Base-by-base conservation (phyloP, 2,329 filamentous ascomycete species). In the Penicillium sp. region DNA sequence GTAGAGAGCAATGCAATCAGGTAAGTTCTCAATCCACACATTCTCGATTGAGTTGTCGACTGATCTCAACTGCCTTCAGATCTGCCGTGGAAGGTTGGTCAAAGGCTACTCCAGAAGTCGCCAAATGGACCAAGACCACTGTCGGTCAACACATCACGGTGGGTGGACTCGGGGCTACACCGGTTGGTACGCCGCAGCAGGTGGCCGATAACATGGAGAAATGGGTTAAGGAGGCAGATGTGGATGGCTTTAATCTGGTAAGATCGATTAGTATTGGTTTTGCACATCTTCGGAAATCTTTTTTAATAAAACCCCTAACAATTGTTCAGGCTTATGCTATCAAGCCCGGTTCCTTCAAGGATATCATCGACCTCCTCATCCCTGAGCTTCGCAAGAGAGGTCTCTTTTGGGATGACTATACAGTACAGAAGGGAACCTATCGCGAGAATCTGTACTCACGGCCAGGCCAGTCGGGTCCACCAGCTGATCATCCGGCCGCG, bases 171-270 rank as follows among this genome's bases (percentile, higher is more conserved):
- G 86, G 87, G 0, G 83, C 86, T 0, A 80, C 85, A 0, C 70
- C 86, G 2, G 84, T 90, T 0, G 88, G 88, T 0, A 89, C 85
- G 0, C 76, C 87, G 0, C 69, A 78, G 14, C 82, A 84, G 59
- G 86, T 90, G 1, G 88, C 86, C 0, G 87, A 91, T 66, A 80
- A 82, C 39, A 77, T 91, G 52, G 85, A 91, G 71, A 71, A 77
- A 0, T 91, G 88, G 87, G 77, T 90, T 0, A 65, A 76, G 5
- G 87, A 89, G 67, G 87, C 85, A 0, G 88, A 89, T 60, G 81
- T 91, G 1, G 88, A 91, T 65, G 88, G 88, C 0, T 91, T 91
- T 72, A 91, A 91, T 66, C 81, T 91, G 68, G 86, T 86, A 67
- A 75, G 40, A 24, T 31, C n/a, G n/a, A n/a, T n/a, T n/a, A n/a